Evolutionary conservation across 1,284 basidiomycete species (phyloP).

Genomic region (Xerocomus cyaneibrunnescens): DNA sequence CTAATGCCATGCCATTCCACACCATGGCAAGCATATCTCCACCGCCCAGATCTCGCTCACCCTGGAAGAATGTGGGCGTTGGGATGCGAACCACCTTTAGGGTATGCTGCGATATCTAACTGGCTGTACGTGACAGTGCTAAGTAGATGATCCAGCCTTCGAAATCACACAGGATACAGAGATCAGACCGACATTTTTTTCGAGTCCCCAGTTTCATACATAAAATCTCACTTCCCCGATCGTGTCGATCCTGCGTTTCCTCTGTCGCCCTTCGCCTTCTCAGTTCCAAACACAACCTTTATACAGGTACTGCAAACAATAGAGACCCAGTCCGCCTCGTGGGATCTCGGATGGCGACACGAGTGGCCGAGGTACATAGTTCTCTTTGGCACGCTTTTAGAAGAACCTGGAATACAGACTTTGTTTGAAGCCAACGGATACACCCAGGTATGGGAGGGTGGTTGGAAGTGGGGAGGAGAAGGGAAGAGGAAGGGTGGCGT

Average conservation of each 20-base stretch:
- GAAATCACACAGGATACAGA: slow-evolving; percentile 55
- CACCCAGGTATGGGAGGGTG: slow-evolving; percentile 58
- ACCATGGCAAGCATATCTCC: slow-evolving; percentile 90
- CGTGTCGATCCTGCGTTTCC: slow-evolving; percentile 66
- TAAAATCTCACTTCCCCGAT: slow-evolving; percentile 63
- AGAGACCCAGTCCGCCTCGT: slow-evolving; percentile 26
- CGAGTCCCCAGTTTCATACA: slow-evolving; percentile 65
- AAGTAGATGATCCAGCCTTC: slow-evolving; percentile 41
- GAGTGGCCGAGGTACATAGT: slow-evolving; percentile 81
- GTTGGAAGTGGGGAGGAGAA: slow-evolving; percentile 86
- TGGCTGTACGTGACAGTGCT: slow-evolving; percentile 2
- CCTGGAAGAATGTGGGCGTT: slow-evolving; percentile 72
- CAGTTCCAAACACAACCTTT: slow-evolving; percentile 48
- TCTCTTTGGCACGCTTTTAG: slow-evolving; percentile 74
- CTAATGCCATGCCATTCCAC: slow-evolving; percentile 99
- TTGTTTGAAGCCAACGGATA: slow-evolving; percentile 66
- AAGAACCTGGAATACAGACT: slow-evolving; percentile 47
- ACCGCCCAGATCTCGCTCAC: slow-evolving; percentile 58
- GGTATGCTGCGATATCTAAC: slow-evolving; percentile 45
- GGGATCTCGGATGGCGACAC: slow-evolving; percentile 55
- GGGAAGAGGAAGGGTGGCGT: slow-evolving; percentile 74
- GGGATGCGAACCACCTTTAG: slow-evolving; percentile 87
- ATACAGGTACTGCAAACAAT: slow-evolving; percentile 19
- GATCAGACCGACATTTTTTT: slow-evolving; percentile 91
- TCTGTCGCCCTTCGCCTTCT: slow-evolving; percentile 55